These are phyloP conservation scores for Arthrobotrys musiformis DNA, from an alignment of 2,329 filamentous ascomycete genomes.

Conservation along the genomic window DNA sequence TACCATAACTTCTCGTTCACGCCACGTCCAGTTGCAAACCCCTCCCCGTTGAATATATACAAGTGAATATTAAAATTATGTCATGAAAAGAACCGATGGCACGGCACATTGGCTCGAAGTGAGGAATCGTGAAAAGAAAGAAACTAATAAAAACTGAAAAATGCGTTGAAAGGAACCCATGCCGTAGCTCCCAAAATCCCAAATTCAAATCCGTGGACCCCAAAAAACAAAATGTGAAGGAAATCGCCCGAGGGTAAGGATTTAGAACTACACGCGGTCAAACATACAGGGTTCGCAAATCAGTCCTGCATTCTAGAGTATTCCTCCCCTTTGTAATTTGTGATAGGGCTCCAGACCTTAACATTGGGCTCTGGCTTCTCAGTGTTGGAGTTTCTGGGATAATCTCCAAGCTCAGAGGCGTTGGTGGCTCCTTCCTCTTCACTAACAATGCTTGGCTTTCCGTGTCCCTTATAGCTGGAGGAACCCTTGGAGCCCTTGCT, in stretches of 20 bases:
- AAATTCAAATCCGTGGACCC: conserved; percentile 19
- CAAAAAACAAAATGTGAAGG: conserved; percentile 3
- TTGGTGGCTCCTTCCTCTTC: conserved; percentile 49
- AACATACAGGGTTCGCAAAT: conserved; percentile 4
- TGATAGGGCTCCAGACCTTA: conserved; percentile 54
- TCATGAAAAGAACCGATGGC: conserved; percentile 25
- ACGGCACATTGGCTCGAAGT: conserved; percentile 4
- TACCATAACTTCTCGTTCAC: conserved; percentile 41
- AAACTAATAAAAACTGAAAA: conserved; percentile 2
- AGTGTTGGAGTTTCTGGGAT: conserved; percentile 31
- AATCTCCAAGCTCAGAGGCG: conserved; percentile 47
- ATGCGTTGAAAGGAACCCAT: not conserved
- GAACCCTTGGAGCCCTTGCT: conserved; percentile 55
- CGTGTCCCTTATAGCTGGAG: conserved; percentile 50
- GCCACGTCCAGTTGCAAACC: not conserved
- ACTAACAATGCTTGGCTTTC: conserved; percentile 51
- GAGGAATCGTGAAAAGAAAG: conserved; percentile 13
- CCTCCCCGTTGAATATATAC: conserved; percentile 34
- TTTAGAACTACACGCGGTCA: conserved; percentile 35
- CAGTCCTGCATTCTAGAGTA: conserved; percentile 43
- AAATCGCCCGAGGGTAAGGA: conserved; percentile 11
- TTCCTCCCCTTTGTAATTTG: conserved; percentile 51
- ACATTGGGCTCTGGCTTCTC: conserved; percentile 49
- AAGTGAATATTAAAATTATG: conserved; percentile 49
- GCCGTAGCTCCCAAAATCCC: conserved; percentile 31